A percentile compares a stretch with the other conserved stretches of the same genome.
Conservation (phyloP, 2,329 filamentous ascomycete genomes). For the Ophiocordyceps camponoti-leonardi region DNA sequence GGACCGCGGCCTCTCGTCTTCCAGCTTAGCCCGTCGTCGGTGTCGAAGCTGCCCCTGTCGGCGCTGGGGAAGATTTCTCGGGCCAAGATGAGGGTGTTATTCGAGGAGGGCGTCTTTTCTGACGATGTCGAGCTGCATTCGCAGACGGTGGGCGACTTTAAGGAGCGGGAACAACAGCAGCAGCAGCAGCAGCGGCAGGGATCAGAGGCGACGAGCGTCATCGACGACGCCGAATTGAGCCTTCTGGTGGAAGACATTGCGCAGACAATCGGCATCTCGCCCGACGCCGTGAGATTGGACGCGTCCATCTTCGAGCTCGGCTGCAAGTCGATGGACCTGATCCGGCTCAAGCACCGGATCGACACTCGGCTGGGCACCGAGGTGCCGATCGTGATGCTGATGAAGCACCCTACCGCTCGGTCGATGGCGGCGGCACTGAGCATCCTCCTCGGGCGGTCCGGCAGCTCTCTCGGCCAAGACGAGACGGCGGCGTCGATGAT, state of each 20-base stretch:
- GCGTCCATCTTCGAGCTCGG: constrained; percentile 15
- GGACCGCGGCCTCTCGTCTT: constrained; percentile 1
- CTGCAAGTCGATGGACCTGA: constrained; percentile 21
- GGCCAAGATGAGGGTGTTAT: constrained; percentile 11
- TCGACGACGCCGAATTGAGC: background rate
- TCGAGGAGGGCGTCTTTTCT: constrained; percentile 1
- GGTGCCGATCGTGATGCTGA: constrained; percentile 17
- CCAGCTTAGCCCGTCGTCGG: background rate
- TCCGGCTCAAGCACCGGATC: constrained; percentile 18
- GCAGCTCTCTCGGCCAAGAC: background rate
- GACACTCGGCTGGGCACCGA: constrained; percentile 4
- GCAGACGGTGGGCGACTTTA: background rate
- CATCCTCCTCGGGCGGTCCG: constrained; percentile 16
- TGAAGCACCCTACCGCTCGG: constrained; percentile 12
- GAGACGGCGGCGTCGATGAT: background rate
- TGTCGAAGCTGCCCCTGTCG: constrained; percentile 5
- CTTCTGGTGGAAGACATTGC: background rate
- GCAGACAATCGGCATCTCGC: background rate
- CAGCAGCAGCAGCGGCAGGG: background rate
- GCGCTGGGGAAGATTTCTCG: constrained; percentile 23
- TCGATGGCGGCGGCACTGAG: constrained; percentile 4
- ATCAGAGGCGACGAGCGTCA: background rate
- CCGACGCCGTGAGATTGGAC: constrained; percentile 5
- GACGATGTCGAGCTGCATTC: background rate
- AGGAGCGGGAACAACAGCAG: background rate